phyloP scores from a whole-genome alignment of 2,329 filamentous ascomycete species.

The Dendryphion nanum region DNA sequence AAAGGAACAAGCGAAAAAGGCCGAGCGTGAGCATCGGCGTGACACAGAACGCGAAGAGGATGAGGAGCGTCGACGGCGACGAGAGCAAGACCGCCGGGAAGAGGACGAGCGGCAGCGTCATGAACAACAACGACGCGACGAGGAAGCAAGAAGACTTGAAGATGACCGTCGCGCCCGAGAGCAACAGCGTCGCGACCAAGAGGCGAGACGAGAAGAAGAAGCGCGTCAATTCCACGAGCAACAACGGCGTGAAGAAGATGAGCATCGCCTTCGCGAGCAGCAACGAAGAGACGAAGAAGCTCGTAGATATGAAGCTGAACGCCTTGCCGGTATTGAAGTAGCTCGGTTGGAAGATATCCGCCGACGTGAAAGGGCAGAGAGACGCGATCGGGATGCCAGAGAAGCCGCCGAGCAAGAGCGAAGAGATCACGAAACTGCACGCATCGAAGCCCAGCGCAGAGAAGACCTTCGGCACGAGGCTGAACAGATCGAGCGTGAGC shows the following conservation, averaged over 20 bases:
- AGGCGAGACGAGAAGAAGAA: conserved; percentile 10
- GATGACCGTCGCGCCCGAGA: conserved; percentile 21
- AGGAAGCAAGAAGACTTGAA: conserved; percentile 29
- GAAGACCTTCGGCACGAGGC: conserved; percentile 25
- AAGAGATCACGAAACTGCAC: conserved; percentile 23
- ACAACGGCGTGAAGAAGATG: conserved; percentile 27
- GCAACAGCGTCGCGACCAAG: conserved; percentile 20
- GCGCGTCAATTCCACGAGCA: neutral
- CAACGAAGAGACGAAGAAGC: conserved; percentile 9
- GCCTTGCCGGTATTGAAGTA: conserved; percentile 23
- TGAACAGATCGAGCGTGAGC: conserved; percentile 31
- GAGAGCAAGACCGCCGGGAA: conserved; percentile 9
- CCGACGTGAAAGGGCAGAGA: conserved; percentile 25
- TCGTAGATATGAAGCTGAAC: conserved; percentile 11
- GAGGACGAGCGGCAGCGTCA: neutral
- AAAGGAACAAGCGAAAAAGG: conserved; percentile 54
- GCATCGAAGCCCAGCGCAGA: conserved; percentile 18
- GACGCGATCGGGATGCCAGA: conserved; percentile 22
- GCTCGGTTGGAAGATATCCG: conserved; percentile 20
- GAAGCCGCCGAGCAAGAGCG: conserved; percentile 17
- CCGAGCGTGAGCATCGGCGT: conserved; percentile 38
- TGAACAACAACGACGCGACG: conserved; percentile 24
- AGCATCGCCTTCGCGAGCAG: conserved; percentile 19
- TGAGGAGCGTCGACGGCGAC: conserved; percentile 19
- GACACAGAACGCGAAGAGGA: conserved; percentile 30